Base-by-base conservation (phyloP, 106 monocot genomes). In the Allium sativum region DNA sequence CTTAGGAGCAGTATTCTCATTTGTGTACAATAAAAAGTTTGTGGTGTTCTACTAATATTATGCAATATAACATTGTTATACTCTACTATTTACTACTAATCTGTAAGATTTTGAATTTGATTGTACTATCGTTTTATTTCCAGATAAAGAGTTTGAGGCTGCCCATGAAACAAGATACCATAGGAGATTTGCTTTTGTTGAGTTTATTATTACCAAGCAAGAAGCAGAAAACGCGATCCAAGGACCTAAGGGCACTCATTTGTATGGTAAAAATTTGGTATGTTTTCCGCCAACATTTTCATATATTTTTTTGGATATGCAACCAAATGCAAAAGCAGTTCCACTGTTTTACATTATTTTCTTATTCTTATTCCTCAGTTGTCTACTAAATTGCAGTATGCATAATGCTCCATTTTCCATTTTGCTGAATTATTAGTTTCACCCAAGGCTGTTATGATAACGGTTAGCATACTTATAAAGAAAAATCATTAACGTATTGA, bases 111-210 rank as follows among this genome's bases (percentile, higher is more conserved):
- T 31, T 31, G 31, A 31, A 31, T 31, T 5, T 31, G 31, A 5
- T 31, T 31, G 31, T 31, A 2, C 31, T 44, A 18, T 9, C 43
- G n/a, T 62, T 13, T 62, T 20, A 17, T 46, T 62, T 41, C 58
- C 84, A 96, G 95, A 72, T 96, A 43, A 84, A 78, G 75, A 90
- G 90, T 50, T 59, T 96, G 44, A 78, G 90, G 42, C 74, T 96
- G 68, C 95, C 95, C 18, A 84, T 84, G 81, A 96, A 91, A 55
- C 65, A 90, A 22, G 82, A 79, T 31, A 66, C 48, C 90, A 96
- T 59, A 84, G 87, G 48, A 90, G 95, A 21, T 96, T 87, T 69
- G 95, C 90, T 53, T 96, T 96, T 59, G 95, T 96, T 53, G 95
- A 96, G 72, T 96, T 77, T 44, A 52, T n/a, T n/a, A n/a, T 90